Percentiles rank a stretch among this genome's conserved stretches.
Conservation (phyloP, 2,329 filamentous ascomycete species). For the Leptographium radiaticola region DNA sequence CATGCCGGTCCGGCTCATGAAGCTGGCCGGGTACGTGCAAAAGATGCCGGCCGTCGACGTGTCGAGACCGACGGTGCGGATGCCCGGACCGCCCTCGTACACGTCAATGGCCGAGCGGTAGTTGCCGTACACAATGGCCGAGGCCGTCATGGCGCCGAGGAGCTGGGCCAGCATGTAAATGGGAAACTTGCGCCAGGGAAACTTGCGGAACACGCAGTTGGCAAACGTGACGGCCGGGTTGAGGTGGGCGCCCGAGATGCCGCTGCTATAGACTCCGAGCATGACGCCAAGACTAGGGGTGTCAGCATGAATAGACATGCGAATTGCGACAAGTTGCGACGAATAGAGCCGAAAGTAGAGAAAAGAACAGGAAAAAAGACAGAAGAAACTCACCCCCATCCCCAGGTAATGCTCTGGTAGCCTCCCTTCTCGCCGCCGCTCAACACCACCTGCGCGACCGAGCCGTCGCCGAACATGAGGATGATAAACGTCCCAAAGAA, state of each 20-base stretch:
- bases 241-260: conserved; percentile 34
- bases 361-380: not conserved
- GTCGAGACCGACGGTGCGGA: conserved; percentile 22
- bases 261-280: conserved; percentile 50
- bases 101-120: conserved; percentile 34
- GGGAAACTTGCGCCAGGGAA: conserved; percentile 44
- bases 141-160: conserved; percentile 42
- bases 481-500: conserved; percentile 57
- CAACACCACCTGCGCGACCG: conserved; percentile 55
- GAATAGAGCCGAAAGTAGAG: not conserved
- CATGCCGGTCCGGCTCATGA: conserved; percentile 40
- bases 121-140: conserved; percentile 39
- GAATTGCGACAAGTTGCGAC: too few relatives aligned
- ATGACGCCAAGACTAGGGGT: conserved; percentile 46
- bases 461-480: conserved; percentile 58
- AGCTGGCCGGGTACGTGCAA: conserved; percentile 36
- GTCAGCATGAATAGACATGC: not conserved
- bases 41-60: conserved; percentile 40
- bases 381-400: conserved; percentile 29
- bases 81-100: conserved; percentile 13
- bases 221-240: conserved; percentile 36
- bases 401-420: conserved; percentile 36
- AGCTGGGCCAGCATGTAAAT: conserved; percentile 44
- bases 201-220: conserved; percentile 40
- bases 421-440: conserved; percentile 34